A percentile compares a stretch with the other conserved stretches of the same genome.
Conservation (phyloP, 2,329 filamentous ascomycete species). For the Trichoderma polysporum region DNA sequence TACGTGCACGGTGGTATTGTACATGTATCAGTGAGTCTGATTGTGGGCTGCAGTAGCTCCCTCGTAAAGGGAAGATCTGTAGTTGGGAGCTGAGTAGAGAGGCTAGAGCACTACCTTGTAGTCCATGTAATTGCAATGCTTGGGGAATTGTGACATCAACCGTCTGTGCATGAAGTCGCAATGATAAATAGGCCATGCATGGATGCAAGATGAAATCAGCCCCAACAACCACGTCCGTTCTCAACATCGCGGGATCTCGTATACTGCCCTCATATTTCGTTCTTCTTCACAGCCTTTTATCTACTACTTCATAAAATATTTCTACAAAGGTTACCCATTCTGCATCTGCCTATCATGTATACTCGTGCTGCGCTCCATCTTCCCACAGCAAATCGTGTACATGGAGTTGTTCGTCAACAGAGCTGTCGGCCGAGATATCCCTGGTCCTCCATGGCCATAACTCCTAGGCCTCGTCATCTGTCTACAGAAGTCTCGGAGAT, state of each 20-base stretch:
- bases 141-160: not conserved
- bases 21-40: no score
- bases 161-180: not conserved
- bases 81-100: not conserved
- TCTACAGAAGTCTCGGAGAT: not conserved
- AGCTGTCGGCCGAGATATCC: not conserved
- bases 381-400: not conserved
- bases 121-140: not conserved
- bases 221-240: not conserved
- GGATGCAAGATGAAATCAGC: not conserved
- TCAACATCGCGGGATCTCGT: not conserved
- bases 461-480: not conserved
- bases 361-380: not conserved
- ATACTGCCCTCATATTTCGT: not conserved
- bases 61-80: not conserved
- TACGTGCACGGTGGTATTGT: no score
- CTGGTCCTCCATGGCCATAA: not conserved
- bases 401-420: not conserved
- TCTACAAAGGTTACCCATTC: not conserved
- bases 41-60: not conserved
- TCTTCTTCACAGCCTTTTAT: not conserved
- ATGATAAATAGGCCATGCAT: not conserved
- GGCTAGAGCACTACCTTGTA: not conserved
- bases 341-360: not conserved
- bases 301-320: not conserved